Evolutionary conservation across 208 protist genomes (phyloP), one percentile per base, ranked within the genome.

Genomic region (Wallacemonas sp.): DNA sequence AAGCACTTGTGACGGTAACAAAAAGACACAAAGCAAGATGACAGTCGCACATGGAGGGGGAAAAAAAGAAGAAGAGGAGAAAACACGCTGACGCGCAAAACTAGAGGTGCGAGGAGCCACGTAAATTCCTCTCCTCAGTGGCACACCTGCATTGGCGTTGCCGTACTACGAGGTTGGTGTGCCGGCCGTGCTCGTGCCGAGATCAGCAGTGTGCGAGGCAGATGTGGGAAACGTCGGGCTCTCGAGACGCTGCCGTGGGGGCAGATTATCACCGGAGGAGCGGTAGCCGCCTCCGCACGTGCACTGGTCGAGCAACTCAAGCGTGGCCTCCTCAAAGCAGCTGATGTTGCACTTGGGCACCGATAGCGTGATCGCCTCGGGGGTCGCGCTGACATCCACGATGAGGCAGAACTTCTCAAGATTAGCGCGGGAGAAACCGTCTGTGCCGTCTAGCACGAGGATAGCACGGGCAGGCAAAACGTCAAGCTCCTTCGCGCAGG

Each of bases 341-440:
- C 75, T 63, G 11, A 79, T 62, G 6, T 55, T 53, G 31, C 85
- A 21, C 1, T 60, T 59, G n/a, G 83, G 86, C 22, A 87, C 79
- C 0, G 59, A 44, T 21, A 90, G 60, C 1, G 49, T 45, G 8
- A 78, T 66, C 31, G 77, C 46, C 68, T 88, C 86, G 2, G 76
- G 68, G 5, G 79, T 72, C 9, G 68, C 62, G 39, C 80, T 82
- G n/a, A 91, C 68, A 49, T 93, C 86, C 9, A 93, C 70, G 22
- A 93, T 74, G 55, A 94, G 69, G 44, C 81, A 84, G 75, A 91
- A 96, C 47, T 82, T 75, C 66, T 93, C 83, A 4, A 96, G 44
- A 24, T 75, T 69, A 39, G 74, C 85, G 63, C 87, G 87, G 14
- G 88, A 90, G 39, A 92, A 96, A 27, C 84, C 84, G 41, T 92